Evolutionary conservation across 2,329 filamentous ascomycete species (phyloP), one percentile per base, ranked within the genome.

Genomic region (Nannizziopsis arthrosporioides): DNA sequence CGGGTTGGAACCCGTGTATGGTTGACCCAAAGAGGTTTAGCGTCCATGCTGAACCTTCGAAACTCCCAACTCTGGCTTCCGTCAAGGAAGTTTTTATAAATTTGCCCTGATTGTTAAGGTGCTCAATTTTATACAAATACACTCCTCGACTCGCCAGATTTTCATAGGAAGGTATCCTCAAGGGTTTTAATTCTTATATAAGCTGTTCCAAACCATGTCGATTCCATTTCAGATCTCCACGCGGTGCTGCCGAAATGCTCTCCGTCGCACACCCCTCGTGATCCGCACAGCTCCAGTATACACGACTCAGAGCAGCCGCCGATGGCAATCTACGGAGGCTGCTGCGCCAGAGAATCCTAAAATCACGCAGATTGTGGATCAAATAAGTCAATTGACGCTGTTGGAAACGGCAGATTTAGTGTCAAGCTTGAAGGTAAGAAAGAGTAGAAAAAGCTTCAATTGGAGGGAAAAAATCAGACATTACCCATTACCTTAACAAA

Each of bases 331-430:
- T 54, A 89, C 87, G 59, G 84, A 89, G 60, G 80, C 76, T 45
- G 53, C 51, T 27, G 53, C 73, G 49, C 67, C 77, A 59, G 69
- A 73, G 53, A 94, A 85, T 71, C 88, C 92, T 54, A 98, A 98
- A 78, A 94, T 99, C 61, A 70, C 82, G 59, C 80, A 78, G 51
- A 98, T 99, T 63, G 92, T 99, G 63, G 89, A 98, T 68, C 89
- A 98, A 72, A 98, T 99, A 69, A 94, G 90, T 72, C 82, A 92
- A 78, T 83, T 99, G 78, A 98, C 89, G 39, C 77, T 99, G 51
- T 73, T 99, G 61, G 93, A 99, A 78, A 98, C 92, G 35, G 90
- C 93, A 50, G 92, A 96, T 66, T 76, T 99, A 52, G 92, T 99
- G 47, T 81, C 89, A 47, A 87, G 81, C 69, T 75, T 99, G 65